Evolutionary conservation across 208 protist species (phyloP).

Genomic region (Crithidia acanthocephali): DNA sequence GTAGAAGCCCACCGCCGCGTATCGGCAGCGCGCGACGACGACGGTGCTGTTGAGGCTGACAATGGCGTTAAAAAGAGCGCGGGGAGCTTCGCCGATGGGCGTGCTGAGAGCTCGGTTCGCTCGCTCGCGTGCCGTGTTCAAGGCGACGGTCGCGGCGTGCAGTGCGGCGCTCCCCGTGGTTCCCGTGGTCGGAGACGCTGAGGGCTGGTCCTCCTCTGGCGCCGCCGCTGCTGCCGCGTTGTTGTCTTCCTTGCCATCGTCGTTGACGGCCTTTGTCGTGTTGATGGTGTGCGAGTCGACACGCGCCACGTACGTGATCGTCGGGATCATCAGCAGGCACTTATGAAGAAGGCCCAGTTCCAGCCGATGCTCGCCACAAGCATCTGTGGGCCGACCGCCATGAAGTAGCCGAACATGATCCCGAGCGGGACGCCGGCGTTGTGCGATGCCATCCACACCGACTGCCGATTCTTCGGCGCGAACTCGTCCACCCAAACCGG

Average conservation of each 20-base stretch:
- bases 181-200: too few relatives aligned
- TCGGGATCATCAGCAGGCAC: constrained; percentile 75
- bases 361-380: constrained; percentile 70
- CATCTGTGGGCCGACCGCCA: constrained; percentile 54
- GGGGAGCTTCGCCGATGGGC: neutral
- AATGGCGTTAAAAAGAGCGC: too few relatives aligned
- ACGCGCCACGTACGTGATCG: constrained; percentile 54
- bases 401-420: constrained; percentile 91
- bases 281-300: constrained; percentile 70
- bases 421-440: constrained; percentile 92
- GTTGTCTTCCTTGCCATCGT: neutral
- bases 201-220: neutral
- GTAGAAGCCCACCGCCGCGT: neutral
- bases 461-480: constrained; percentile 76
- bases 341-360: constrained; percentile 89
- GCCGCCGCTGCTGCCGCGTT: neutral
- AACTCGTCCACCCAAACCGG: constrained; percentile 95
- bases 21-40: neutral
- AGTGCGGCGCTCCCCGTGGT: too few relatives aligned
- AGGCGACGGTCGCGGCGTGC: too few relatives aligned
- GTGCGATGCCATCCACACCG: constrained; percentile 92
- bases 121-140: neutral
- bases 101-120: neutral
- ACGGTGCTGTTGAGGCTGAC: too few relatives aligned
- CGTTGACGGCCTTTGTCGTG: constrained; percentile 19